Evolutionary conservation across 139 green algal genomes (phyloP).

Genomic region (Haematococcus sp.): DNA sequence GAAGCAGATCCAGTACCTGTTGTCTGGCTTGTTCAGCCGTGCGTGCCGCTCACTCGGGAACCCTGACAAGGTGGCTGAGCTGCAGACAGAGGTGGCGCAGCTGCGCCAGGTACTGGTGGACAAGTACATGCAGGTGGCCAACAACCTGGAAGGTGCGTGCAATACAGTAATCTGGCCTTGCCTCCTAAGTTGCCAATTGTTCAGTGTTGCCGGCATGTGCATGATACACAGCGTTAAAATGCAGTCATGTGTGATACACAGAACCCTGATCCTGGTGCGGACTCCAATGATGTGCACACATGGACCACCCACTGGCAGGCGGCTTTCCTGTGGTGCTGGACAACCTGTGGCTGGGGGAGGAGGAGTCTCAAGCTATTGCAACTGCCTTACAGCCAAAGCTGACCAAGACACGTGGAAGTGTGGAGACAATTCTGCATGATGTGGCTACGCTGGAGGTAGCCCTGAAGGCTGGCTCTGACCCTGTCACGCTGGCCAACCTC

Average conservation of each 20-base stretch:
- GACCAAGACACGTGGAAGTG: constrained; percentile 52
- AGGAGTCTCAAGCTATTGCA: constrained; percentile 71
- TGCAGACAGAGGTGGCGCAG: constrained; percentile 46
- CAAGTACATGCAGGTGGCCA: constrained; percentile 52
- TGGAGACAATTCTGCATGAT: constrained; percentile 80
- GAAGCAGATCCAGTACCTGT: constrained; percentile 68
- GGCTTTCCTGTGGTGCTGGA: constrained; percentile 58
- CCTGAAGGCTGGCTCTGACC: constrained; percentile 48
- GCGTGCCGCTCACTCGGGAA: constrained; percentile 62
- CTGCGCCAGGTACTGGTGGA: constrained; percentile 60
- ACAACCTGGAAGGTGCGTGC: constrained; percentile 50
- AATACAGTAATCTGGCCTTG: too few relatives aligned
- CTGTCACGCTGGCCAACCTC: constrained; percentile 74
- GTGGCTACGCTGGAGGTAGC: constrained; percentile 55
- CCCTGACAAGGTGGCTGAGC: constrained; percentile 25
- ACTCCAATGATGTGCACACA: too few relatives aligned
- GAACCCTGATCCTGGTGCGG: too few relatives aligned
- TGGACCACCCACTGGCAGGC: too few relatives aligned
- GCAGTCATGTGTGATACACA: too few relatives aligned
- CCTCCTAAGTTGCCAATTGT: too few relatives aligned
- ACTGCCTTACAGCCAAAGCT: constrained; percentile 79
- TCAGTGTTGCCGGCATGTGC: too few relatives aligned
- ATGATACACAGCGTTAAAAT: background rate
- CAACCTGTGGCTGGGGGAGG: constrained; percentile 78
- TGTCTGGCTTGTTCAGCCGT: constrained; percentile 71